Base-by-base conservation (phyloP, 1,284 basidiomycete species). In the Ganoderma lucidum region DNA sequence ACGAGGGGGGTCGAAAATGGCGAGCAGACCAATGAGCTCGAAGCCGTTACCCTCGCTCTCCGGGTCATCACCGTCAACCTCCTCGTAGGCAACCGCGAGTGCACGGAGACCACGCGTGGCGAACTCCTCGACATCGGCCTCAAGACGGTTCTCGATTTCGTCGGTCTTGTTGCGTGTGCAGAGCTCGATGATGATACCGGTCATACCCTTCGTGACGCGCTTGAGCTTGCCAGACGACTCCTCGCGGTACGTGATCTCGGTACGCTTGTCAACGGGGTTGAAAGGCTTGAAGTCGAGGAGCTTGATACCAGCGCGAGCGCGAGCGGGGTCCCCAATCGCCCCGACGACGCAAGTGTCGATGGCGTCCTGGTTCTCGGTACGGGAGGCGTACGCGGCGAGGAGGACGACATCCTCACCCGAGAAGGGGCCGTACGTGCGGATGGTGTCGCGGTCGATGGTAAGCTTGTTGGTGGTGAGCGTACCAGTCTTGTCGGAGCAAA, bases 191-290 rank as follows among this genome's bases (percentile, higher is more conserved):
- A 97, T 95, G 82, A 94, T 93, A 87, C 95, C 95, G 66, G 97
- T 98, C 96, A 98, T 98, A 83, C 97, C 97, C 93, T 99, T 99
- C 81, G 97, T 98, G 78, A 96, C 96, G 79, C 96, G 95, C 90
- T 97, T 98, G 77, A 98, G 90, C 84, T 94, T 95, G 84, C 96
- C 96, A 41, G 94, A 90, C 30, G 95, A 88, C 82, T 96, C 93
- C 83, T 98, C 97, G 71, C 91, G 92, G 87, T 98, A 98, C 67
- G 97, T 99, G 80, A 98, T 97, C 86, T 98, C 96, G 71, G 97
- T 99, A 81, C 97, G 96, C 90, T 99, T 99, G 89, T 97, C 96
- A 77, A 97, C 96, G 69, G 97, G 97, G 89, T 99, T 97, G 90
- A 99, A 99, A 28, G 97, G 96, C 87, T 97, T 98, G 90, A 99